Evolutionary conservation across 2,329 filamentous ascomycete species (phyloP).

Genomic region (Phyllosticta capitalensis): DNA sequence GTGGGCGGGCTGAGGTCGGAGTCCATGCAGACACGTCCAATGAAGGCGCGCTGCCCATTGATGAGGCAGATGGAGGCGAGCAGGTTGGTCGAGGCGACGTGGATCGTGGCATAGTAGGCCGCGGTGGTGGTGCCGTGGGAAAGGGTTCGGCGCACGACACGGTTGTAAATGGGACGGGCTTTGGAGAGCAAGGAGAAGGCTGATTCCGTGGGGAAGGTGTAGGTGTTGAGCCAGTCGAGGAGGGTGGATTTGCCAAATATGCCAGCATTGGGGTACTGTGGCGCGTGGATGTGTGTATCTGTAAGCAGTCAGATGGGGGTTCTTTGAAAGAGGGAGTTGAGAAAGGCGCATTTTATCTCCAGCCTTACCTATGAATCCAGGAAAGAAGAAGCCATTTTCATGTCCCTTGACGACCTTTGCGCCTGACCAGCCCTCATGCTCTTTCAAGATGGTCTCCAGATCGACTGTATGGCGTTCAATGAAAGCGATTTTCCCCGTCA

Average conservation of each 20-base stretch:
- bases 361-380: constrained; percentile 63
- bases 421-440: constrained; percentile 30
- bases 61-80: constrained; percentile 74
- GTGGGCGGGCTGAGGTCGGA: constrained; percentile 53
- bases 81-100: constrained; percentile 81
- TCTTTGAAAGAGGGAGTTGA: background rate
- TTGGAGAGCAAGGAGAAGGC: constrained; percentile 56
- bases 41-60: constrained; percentile 76
- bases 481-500: constrained; percentile 42
- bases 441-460: constrained; percentile 17
- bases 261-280: constrained; percentile 89
- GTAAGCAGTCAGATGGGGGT: constrained; percentile 15
- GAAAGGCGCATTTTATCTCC: no score
- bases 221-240: constrained; percentile 84
- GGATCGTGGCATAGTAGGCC: constrained; percentile 87
- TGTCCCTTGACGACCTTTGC: constrained; percentile 27
- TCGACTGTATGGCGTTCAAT: constrained; percentile 28
- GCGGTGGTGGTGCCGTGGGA: constrained; percentile 88
- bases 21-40: constrained; percentile 91
- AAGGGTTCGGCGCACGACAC: constrained; percentile 70
- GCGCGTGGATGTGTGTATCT: constrained; percentile 94
- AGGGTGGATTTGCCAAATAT: constrained; percentile 91
- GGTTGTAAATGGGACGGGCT: constrained; percentile 64
- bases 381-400: constrained; percentile 66
- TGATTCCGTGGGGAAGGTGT: constrained; percentile 88